These are phyloP conservation scores for Echinosophora koreensis DNA, from an alignment of 306 rosid genomes.

Conservation along the genomic window DNA sequence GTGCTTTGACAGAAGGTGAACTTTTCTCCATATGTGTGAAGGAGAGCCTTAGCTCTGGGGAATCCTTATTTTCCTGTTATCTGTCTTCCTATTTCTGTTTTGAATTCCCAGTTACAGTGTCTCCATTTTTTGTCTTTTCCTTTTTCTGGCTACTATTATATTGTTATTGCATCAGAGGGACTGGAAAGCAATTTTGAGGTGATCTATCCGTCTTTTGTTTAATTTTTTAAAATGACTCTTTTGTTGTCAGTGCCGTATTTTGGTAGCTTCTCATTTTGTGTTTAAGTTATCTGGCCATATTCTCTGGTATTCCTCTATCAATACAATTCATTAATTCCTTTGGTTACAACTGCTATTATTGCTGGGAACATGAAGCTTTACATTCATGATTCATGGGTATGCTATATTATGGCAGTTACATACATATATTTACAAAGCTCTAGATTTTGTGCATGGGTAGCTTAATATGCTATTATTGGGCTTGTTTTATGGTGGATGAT, in stretches of 20 bases:
- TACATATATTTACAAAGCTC: neutral
- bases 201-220: neutral
- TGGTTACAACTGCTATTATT: neutral
- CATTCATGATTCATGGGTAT: neutral
- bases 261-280: neutral
- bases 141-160: too few relatives aligned
- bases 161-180: neutral
- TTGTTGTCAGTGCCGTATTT: neutral
- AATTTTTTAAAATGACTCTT: too few relatives aligned
- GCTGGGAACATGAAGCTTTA: neutral
- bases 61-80: too few relatives aligned
- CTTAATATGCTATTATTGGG: neutral
- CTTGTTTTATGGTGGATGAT: constrained; percentile 7
- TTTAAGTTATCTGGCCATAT: neutral
- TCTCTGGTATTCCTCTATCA: neutral
- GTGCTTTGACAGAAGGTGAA: too few relatives aligned
- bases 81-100: too few relatives aligned
- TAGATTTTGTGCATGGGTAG: neutral
- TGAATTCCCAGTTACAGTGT: too few relatives aligned
- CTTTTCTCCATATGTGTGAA: too few relatives aligned
- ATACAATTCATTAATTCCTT: neutral
- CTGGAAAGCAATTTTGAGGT: neutral
- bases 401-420: neutral
- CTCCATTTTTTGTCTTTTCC: too few relatives aligned
- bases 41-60: too few relatives aligned